Conservation (phyloP, 768 basidiomycete species). For the Mycena galopus region DNA sequence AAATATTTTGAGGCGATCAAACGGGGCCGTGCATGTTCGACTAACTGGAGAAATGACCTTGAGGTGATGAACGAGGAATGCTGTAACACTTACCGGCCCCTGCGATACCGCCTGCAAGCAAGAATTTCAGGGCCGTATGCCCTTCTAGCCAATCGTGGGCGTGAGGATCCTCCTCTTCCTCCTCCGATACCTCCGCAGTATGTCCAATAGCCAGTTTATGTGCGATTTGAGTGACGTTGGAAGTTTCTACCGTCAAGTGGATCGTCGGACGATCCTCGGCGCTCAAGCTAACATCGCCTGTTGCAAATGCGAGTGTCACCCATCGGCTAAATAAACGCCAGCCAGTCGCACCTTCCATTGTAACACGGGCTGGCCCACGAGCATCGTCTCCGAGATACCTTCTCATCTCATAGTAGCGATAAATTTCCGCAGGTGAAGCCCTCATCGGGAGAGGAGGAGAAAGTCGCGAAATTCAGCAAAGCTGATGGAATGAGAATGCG, state of each 20-base stretch:
- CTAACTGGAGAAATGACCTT: constrained; percentile 75
- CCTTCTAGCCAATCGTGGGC: constrained; percentile 73
- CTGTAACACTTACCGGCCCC: constrained; percentile 79
- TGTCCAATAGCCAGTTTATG: constrained; percentile 58
- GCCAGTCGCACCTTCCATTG: constrained; percentile 82
- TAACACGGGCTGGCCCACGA: constrained; percentile 82
- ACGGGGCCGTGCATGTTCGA: constrained; percentile 95
- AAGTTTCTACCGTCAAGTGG: constrained; percentile 45
- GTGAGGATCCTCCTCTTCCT: constrained; percentile 72
- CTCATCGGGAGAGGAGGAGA: constrained; percentile 87
- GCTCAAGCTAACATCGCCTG: constrained; percentile 84
- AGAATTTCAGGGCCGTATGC: constrained; percentile 85
- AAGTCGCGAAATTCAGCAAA: constrained; percentile 94
- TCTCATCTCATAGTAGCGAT: constrained; percentile 81
- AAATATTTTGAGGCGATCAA: constrained; percentile 96
- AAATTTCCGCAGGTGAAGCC: constrained; percentile 87
- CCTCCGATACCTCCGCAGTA: constrained; percentile 38
- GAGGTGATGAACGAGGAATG: constrained; percentile 15
- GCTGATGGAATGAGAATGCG: constrained; percentile 74
- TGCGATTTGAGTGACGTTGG: constrained; percentile 47
- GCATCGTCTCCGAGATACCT: constrained; percentile 81
- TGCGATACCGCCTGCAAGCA: constrained; percentile 94
- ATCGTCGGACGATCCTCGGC: constrained; percentile 74
- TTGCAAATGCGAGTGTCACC: constrained; percentile 17
- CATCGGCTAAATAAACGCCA: constrained; percentile 13